Evolutionary conservation across 148 eudicot species (phyloP), one percentile per base, ranked within the genome.

Genomic region (Salicornia ramosissima): DNA sequence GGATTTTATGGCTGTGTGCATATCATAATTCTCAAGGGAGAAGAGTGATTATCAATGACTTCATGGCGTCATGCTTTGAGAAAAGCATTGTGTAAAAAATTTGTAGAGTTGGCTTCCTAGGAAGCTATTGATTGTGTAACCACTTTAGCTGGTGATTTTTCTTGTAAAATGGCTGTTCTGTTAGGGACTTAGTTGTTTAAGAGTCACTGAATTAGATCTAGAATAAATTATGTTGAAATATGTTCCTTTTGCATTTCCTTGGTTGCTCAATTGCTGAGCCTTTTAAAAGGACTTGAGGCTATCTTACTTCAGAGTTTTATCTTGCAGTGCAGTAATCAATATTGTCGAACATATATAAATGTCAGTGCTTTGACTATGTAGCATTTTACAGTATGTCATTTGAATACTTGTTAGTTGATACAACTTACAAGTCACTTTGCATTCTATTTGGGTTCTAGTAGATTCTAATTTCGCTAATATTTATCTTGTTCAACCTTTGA

Each of bases 271-370:
- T 30, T 65, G 43, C 33, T 66, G 40, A 49, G 69, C n/a, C n/a
- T n/a, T n/a, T n/a, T n/a, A n/a, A n/a, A n/a, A n/a, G 47, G 26
- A 21, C 43, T 51, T 47, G 40, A 49, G 69, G 47, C 58, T 67
- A 14, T 29, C 18, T 67, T 45, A 29, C 59, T 67, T 30, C 14
- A n/a, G 8, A 19, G 53, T 4, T 33, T 19, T 45, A 22, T 36
- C 5, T 36, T 36, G 43, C 1, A 52, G 55, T 52, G 55, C 55
- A n/a, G 26, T n/a, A 6, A 19, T 3, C 55, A n/a, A 1, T 5
- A 16, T n/a, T 6, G 26, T 3, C 25, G 21, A 52, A 21, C 26
- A 47, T 31, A 16, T 33, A 33, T 19, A 33, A 2, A 59, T 18
- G 34, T 31, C 12, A 15, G 12, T 2, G 25, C 25, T 28, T 11